Evolutionary conservation across 2,329 filamentous ascomycete species (phyloP).

Genomic region (Lecanosticta acicola): DNA sequence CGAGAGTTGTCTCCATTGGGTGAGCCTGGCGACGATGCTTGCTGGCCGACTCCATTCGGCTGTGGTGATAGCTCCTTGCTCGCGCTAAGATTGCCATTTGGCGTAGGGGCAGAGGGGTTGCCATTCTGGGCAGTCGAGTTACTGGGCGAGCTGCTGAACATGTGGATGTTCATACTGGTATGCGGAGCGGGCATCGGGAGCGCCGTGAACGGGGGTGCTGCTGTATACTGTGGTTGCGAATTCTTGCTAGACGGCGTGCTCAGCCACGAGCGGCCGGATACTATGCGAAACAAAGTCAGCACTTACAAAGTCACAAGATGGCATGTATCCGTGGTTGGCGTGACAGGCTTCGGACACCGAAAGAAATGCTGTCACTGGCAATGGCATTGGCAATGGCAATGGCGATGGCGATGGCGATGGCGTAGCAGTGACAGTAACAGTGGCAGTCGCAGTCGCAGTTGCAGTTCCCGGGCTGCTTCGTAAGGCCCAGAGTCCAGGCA

Average conservation of each 20-base stretch:
- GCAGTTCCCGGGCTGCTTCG: too few relatives aligned
- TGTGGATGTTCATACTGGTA: constrained; percentile 14
- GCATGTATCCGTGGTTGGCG: neutral
- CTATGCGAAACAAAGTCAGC: neutral
- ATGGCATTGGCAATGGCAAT: neutral
- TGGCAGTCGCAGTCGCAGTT: neutral
- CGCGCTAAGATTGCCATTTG: constrained; percentile 3
- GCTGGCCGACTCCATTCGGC: constrained; percentile 10
- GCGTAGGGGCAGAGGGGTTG: constrained; percentile 13
- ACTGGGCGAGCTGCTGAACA: constrained; percentile 7
- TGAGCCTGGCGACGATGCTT: constrained; percentile 14
- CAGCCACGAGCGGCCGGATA: neutral
- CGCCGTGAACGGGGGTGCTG: neutral
- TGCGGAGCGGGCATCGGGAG: constrained; percentile 4
- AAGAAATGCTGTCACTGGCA: neutral
- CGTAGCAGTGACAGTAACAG: constrained; percentile 1
- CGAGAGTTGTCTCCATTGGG: constrained; percentile 15
- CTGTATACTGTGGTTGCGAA: neutral
- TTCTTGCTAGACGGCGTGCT: neutral
- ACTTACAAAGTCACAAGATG: neutral
- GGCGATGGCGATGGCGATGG: neutral
- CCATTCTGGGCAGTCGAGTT: constrained; percentile 9
- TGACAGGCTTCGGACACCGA: neutral
- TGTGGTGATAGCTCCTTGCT: constrained; percentile 12
- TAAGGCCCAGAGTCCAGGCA: neutral